A percentile compares a stretch with the other conserved stretches of the same genome.
These are phyloP conservation scores for Corynascus novoguineensis DNA, from an alignment of 495 filamentous ascomycete species.

Conservation along the genomic window DNA sequence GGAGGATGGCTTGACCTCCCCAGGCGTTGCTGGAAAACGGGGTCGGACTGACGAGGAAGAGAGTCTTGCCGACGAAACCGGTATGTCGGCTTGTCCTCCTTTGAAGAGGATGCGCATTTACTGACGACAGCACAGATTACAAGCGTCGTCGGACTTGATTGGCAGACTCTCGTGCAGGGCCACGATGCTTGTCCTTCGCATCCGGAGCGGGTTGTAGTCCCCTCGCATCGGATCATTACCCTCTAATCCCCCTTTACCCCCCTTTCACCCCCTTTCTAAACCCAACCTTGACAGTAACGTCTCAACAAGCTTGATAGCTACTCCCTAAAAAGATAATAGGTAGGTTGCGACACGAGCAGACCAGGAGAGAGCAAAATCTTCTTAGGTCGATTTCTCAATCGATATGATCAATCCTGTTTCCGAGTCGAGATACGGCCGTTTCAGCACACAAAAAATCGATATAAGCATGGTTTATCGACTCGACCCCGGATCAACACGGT, in stretches of 20 bases:
- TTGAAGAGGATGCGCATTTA: background rate
- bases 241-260: constrained; percentile 20
- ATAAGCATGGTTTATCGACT: background rate
- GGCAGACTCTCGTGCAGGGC: constrained; percentile 11
- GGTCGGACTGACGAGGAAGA: constrained; percentile 29
- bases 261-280: constrained; percentile 5
- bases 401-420: background rate
- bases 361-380: background rate
- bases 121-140: constrained; percentile 37
- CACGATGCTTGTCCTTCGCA: background rate
- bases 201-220: constrained; percentile 24
- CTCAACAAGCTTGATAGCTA: background rate
- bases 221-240: background rate
- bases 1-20: constrained; percentile 6
- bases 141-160: constrained; percentile 49
- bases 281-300: constrained; percentile 13
- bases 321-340: background rate
- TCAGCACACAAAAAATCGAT: background rate
- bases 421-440: background rate
- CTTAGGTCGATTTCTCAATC: background rate
- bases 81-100: constrained; percentile 27
- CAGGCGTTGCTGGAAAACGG: constrained; percentile 25
- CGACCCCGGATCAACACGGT: background rate
- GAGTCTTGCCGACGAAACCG: constrained; percentile 34
- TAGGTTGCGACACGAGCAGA: background rate